Evolutionary conservation across 2,329 filamentous ascomycete species (phyloP).

Genomic region (Fusarium irregulare): DNA sequence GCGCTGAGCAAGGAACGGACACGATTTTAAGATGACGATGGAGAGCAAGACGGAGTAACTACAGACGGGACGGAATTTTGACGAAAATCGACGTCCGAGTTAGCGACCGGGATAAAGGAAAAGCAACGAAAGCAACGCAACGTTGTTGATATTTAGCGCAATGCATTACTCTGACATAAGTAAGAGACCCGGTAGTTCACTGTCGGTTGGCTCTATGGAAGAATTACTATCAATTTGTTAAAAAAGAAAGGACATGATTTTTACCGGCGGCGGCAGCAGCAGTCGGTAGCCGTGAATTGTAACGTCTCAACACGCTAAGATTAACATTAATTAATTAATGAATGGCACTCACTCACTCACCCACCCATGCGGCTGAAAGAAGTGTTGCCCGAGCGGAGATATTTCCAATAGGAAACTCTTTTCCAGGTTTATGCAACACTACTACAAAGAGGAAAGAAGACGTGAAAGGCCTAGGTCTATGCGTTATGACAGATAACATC

Average conservation of each 20-base stretch:
- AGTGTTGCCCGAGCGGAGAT: conserved; percentile 30
- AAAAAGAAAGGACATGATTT: conserved; percentile 28
- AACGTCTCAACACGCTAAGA: conserved; percentile 13
- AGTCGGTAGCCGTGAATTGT: neutral
- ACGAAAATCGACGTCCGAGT: conserved; percentile 17
- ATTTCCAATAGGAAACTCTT: conserved; percentile 29
- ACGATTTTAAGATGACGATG: conserved; percentile 41
- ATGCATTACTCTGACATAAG: conserved; percentile 7
- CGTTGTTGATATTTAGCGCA: conserved; percentile 5
- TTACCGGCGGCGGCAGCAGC: conserved; percentile 9
- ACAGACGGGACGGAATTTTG: conserved; percentile 24
- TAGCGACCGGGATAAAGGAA: conserved; percentile 27
- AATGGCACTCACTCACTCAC: neutral
- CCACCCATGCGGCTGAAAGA: conserved; percentile 21
- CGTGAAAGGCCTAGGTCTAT: neutral
- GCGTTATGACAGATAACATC: conserved; percentile 20
- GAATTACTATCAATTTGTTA: conserved; percentile 17
- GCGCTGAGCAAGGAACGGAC: conserved; percentile 22
- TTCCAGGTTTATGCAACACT: conserved; percentile 19
- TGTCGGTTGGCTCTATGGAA: neutral
- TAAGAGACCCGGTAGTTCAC: conserved; percentile 12
- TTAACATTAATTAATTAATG: neutral
- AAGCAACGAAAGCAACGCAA: conserved; percentile 17
- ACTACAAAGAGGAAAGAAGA: neutral
- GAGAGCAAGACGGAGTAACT: conserved; percentile 21